A percentile compares a stretch with the other conserved stretches of the same genome.
Conservation (phyloP, 306 rosid genomes). For the Dryas drummondii region DNA sequence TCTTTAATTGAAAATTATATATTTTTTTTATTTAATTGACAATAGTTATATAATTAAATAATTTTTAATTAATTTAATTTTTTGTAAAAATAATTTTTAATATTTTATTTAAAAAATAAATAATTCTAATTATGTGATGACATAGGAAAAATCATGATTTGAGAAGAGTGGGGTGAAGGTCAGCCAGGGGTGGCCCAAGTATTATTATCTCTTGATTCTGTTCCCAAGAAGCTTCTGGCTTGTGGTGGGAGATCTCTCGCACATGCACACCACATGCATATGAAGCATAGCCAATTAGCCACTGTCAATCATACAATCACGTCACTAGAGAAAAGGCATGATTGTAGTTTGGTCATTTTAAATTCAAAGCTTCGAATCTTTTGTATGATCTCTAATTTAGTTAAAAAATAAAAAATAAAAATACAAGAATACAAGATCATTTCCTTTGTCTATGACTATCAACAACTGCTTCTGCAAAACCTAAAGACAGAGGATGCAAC, state of each 20-base stretch:
- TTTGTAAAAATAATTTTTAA: too few relatives aligned
- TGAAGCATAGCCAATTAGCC: neutral
- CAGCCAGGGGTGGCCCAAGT: too few relatives aligned
- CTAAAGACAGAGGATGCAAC: neutral
- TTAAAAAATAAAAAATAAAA: neutral
- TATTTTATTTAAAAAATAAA: too few relatives aligned
- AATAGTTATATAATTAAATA: too few relatives aligned
- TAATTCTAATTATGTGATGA: too few relatives aligned
- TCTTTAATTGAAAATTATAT: too few relatives aligned
- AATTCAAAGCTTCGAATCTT: conserved; percentile 24
- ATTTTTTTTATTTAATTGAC: too few relatives aligned
- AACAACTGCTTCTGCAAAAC: neutral
- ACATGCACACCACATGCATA: conserved; percentile 59
- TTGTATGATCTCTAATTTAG: neutral
- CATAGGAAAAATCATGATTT: too few relatives aligned
- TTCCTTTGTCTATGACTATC: neutral
- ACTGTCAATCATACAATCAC: conserved; percentile 19
- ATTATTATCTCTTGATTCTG: too few relatives aligned
- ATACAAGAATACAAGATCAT: conserved; percentile 6
- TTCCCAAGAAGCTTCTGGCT: neutral
- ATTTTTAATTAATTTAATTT: too few relatives aligned
- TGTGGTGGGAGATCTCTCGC: conserved; percentile 26
- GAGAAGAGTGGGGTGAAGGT: too few relatives aligned
- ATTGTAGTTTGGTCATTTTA: conserved; percentile 36
- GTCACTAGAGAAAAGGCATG: conserved; percentile 24